A percentile compares a stretch with the other conserved stretches of the same genome.
These are phyloP conservation scores for Nakaseomyces nivariensis DNA, from an alignment of 1,139 yeast species.

Conservation along the genomic window DNA sequence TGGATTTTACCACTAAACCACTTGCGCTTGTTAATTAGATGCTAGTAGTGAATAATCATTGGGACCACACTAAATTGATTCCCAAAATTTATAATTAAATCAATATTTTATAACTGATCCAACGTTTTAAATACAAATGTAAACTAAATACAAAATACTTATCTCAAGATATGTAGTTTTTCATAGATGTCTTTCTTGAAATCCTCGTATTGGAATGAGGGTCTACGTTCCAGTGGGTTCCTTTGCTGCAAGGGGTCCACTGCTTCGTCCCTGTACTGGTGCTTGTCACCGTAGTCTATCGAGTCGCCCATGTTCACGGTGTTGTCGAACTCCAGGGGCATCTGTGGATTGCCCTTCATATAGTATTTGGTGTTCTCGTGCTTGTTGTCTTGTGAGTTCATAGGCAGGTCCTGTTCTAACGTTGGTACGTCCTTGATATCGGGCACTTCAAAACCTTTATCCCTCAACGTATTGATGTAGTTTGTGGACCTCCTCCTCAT, in stretches of 20 bases:
- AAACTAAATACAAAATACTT: no score
- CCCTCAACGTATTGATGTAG: neutral
- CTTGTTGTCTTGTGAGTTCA: neutral
- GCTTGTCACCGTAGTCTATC: neutral
- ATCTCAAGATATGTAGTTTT: constrained; percentile 18
- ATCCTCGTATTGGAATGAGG: constrained; percentile 25
- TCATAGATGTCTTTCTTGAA: constrained; percentile 26
- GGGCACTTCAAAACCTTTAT: constrained; percentile 13
- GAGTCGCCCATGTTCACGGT: constrained; percentile 11
- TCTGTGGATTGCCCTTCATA: neutral
- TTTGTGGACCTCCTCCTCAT: neutral
- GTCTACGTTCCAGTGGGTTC: neutral
- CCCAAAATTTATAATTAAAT: neutral
- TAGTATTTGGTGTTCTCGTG: neutral
- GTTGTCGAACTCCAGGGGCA: neutral
- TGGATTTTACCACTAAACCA: constrained; percentile 22
- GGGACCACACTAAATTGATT: neutral
- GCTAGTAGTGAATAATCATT: neutral
- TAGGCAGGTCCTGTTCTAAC: neutral
- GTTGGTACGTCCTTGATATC: neutral
- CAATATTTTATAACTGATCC: no score
- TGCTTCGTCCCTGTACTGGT: neutral
- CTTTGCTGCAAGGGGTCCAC: constrained; percentile 2
- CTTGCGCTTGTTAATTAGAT: constrained; percentile 12
- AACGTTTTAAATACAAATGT: no score